phyloP scores from a whole-genome alignment of 1,139 yeast species.

The Nematodospora anomalae region DNA sequence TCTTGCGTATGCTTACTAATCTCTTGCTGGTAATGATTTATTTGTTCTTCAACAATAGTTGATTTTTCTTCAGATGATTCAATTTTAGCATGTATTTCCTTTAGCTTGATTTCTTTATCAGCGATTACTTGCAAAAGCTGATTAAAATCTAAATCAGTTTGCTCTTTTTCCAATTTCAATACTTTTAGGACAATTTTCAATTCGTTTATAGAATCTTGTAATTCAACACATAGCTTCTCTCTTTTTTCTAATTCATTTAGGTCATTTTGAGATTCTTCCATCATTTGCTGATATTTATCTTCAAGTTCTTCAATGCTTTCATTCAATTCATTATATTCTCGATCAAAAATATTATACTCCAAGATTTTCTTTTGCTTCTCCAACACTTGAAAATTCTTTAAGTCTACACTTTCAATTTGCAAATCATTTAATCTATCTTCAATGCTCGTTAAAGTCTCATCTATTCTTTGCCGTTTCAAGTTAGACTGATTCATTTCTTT shows the following conservation, averaged over 20 bases:
- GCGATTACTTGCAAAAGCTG: conserved; percentile 44
- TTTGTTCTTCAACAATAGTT: conserved; percentile 18
- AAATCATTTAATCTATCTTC: conserved; percentile 74
- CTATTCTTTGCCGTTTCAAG: conserved; percentile 69
- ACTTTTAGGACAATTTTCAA: conserved; percentile 40
- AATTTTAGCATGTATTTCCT: conserved; percentile 24
- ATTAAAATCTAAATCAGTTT: conserved; percentile 49
- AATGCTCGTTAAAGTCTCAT: conserved; percentile 69
- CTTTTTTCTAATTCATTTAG: conserved; percentile 47
- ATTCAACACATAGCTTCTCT: conserved; percentile 44
- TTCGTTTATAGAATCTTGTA: conserved; percentile 49
- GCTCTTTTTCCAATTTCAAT: conserved; percentile 50
- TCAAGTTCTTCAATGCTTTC: conserved; percentile 64
- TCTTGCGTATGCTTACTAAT: conserved; percentile 24
- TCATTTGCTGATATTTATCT: conserved; percentile 52
- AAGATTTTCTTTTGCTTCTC: conserved; percentile 69
- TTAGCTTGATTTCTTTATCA: conserved; percentile 41
- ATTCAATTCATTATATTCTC: conserved; percentile 66
- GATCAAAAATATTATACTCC: conserved; percentile 75
- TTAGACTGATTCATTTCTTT: conserved; percentile 78
- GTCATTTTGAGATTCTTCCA: conserved; percentile 46
- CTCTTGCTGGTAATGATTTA: conserved; percentile 21
- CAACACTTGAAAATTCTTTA: conserved; percentile 64
- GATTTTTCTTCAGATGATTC: conserved; percentile 19
- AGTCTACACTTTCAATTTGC: conserved; percentile 76